phyloP scores from a whole-genome alignment of 345 rosid genomes.

The Microcos paniculata region DNA sequence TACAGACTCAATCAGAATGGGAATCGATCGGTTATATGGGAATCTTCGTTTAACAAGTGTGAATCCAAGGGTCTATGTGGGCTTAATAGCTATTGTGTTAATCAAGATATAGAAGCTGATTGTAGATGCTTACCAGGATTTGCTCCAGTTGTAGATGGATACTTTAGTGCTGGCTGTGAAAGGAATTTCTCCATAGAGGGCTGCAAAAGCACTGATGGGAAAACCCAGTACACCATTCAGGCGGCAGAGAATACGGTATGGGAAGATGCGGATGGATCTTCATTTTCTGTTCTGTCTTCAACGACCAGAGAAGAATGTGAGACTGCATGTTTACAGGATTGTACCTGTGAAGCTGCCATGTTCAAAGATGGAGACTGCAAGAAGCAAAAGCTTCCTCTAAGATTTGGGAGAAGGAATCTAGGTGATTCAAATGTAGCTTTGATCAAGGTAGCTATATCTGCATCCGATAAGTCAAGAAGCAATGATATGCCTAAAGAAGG shows the following conservation, averaged over 20 bases:
- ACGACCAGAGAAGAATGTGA: not conserved
- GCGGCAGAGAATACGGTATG: not conserved
- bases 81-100: not conserved
- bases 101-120: not conserved
- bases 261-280: not conserved
- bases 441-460: constrained; percentile 1
- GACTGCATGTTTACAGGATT: not conserved
- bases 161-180: not conserved
- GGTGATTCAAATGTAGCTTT: not conserved
- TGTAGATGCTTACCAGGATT: not conserved
- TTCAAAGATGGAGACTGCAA: not conserved
- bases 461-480: not conserved
- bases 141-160: not conserved
- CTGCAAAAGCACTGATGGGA: not conserved
- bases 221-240: not conserved
- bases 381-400: constrained; percentile 11
- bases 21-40: not conserved
- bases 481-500: not conserved
- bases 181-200: not conserved
- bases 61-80: not conserved
- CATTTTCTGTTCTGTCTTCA: not conserved
- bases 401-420: constrained; percentile 4
- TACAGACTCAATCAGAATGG: not conserved
- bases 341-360: constrained; percentile 6
- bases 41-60: not conserved